phyloP scores from a whole-genome alignment of 352 stramenopile genomes.

The Phytopythium helicoides region DNA sequence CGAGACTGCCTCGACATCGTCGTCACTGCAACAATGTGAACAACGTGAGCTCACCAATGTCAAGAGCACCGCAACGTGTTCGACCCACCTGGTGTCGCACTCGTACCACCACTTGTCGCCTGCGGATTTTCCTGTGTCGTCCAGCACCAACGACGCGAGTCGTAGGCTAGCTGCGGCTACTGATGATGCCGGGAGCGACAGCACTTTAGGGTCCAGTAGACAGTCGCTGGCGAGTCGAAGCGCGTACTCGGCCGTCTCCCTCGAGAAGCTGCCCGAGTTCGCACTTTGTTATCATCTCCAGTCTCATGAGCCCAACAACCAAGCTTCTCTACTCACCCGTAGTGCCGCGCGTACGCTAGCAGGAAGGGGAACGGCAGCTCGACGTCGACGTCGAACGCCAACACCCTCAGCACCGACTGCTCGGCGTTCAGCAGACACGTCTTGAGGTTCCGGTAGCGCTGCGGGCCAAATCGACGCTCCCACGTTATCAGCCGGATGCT shows the following conservation, averaged over 20 bases:
- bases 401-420: constrained; percentile 43
- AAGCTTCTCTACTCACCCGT: constrained; percentile 9
- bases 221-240: constrained; percentile 38
- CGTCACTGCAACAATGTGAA: constrained; percentile 23
- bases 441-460: constrained; percentile 47
- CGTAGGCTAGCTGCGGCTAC: constrained; percentile 29
- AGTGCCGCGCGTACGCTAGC: constrained; percentile 27
- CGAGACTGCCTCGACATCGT: constrained; percentile 16
- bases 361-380: constrained; percentile 31
- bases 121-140: neutral
- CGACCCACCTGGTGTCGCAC: constrained; percentile 39
- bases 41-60: neutral
- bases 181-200: constrained; percentile 22
- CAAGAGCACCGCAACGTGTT: neutral
- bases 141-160: constrained; percentile 13
- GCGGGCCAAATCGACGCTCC: too few relatives aligned
- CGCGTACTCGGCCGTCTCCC: constrained; percentile 27
- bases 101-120: constrained; percentile 46
- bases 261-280: constrained; percentile 21
- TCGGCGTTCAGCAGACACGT: constrained; percentile 46
- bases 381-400: constrained; percentile 49
- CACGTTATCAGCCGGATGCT: too few relatives aligned
- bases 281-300: too few relatives aligned
- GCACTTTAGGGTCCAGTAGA: constrained; percentile 17
- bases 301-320: too few relatives aligned